Evolutionary conservation across 768 basidiomycete genomes (phyloP).

Genomic region (Tephrocybe sp.): DNA sequence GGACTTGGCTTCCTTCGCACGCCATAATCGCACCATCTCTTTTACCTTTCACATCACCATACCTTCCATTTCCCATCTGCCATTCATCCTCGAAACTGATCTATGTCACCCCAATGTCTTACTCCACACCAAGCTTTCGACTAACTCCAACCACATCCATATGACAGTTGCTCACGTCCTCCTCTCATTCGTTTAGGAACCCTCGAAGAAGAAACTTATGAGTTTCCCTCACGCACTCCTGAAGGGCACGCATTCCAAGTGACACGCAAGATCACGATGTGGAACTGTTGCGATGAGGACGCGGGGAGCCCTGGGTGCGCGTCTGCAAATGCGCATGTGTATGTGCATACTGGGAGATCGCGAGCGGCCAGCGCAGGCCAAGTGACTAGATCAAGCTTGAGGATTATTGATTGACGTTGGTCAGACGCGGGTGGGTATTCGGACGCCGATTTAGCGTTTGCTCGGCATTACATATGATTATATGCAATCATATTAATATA

Average conservation of each 20-base stretch:
- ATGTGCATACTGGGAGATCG: no score
- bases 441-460: no score
- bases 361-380: no score
- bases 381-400: no score
- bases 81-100: background rate
- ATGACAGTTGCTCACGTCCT: constrained; percentile 6
- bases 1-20: no score
- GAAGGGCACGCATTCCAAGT: constrained; percentile 31
- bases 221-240: constrained; percentile 38
- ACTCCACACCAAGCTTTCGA: no score
- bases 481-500: no score
- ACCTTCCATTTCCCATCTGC: background rate
- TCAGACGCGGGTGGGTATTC: no score
- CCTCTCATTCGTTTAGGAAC: constrained; percentile 25
- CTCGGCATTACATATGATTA: no score
- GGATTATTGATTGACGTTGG: no score
- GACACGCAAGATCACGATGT: constrained; percentile 39
- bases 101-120: no score
- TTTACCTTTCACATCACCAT: background rate
- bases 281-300: constrained; percentile 49
- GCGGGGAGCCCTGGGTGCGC: constrained; percentile 38
- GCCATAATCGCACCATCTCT: no score
- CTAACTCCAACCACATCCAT: background rate
- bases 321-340: constrained; percentile 16
- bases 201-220: constrained; percentile 38